Base-by-base conservation (phyloP, 495 filamentous ascomycete genomes). In the Patellaria atrata region DNA sequence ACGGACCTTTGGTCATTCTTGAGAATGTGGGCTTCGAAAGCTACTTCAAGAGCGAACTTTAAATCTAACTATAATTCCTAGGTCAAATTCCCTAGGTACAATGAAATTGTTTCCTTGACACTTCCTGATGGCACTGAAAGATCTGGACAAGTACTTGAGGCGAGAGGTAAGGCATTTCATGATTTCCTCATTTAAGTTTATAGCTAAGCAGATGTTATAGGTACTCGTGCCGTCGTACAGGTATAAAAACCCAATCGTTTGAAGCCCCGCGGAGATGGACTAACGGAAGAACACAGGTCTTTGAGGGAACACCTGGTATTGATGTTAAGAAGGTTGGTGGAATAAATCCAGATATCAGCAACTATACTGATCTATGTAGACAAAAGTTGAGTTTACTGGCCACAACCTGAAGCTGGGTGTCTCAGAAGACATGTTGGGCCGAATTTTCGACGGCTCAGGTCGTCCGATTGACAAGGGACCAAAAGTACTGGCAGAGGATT, bases 371-470 rank as follows among this genome's bases (percentile, higher is more conserved):
- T 45, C 20, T 25, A 5, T 16, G 22, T 43, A 85, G 81, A 91
- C 87, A 10, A 86, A 79, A 67, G 89, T 99, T 58, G 84, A 96
- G 53, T 94, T 99, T 58, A 89, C 79, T 32, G 89, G 91, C 22
- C 72, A 94, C 63, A 96, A 81, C 61, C 67, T 99, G 63, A 94
- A 94, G 67, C 75, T 99, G 30, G 87, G 89, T 54, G 91, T 99
- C 37, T 94, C 89, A 23, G 91, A 99, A 61, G 91, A 96, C 65
- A 99, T 99, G 91, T 62, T 96, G 60, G 91, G 91, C 44, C 84
- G 91, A 62, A 84, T 94, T 53, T 99, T 99, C 57, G 86, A 99
- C 62, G 91, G 91, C 52, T 94, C 87, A 24, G 91, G 91, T 46
- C 75, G 85, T 57, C 76, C 91, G 30, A 96, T 96, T 52, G 91